Evolutionary conservation across 192 early-diverging fungal genomes (phyloP).

Genomic region (Coemansia biformis): DNA sequence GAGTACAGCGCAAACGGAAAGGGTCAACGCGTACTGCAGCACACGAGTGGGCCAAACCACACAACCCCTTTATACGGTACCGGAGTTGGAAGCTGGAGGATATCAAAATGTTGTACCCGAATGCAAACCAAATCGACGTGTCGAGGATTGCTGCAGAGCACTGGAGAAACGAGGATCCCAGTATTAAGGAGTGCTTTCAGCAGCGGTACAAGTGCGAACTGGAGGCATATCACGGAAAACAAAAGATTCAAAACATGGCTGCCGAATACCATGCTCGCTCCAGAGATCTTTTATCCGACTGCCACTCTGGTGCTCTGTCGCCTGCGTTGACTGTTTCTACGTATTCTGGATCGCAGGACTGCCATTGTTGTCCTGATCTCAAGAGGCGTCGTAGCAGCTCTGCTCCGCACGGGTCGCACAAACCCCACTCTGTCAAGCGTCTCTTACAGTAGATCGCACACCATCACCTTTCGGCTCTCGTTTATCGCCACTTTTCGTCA

Average conservation of each 20-base stretch:
- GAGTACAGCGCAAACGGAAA: conserved; percentile 1
- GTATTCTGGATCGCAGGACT: background rate
- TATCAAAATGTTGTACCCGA: conserved; percentile 8
- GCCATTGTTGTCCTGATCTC: background rate
- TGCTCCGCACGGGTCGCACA: background rate
- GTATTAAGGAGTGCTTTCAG: conserved; percentile 10
- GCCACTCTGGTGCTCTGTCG: background rate
- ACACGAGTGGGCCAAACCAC: conserved; percentile 9
- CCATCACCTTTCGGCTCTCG: too few relatives aligned
- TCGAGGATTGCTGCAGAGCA: conserved; percentile 22
- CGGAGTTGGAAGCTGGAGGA: conserved; percentile 11
- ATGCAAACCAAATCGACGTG: conserved; percentile 16
- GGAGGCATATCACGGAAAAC: conserved; percentile 13
- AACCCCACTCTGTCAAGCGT: background rate
- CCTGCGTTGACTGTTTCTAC: too few relatives aligned
- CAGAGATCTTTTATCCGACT: too few relatives aligned
- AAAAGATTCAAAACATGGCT: conserved; percentile 9
- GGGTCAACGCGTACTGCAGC: background rate
- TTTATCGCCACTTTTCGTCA: too few relatives aligned
- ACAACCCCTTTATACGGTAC: conserved; percentile 33
- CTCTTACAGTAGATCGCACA: background rate
- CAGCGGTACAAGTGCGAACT: conserved; percentile 14
- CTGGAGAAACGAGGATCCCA: conserved; percentile 20
- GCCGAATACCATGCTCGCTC: background rate
- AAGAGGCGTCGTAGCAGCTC: conserved; percentile 10